Evolutionary conservation across 352 stramenopile genomes (phyloP), one percentile per base, ranked within the genome.

Genomic region (Pythium dissotocum): DNA sequence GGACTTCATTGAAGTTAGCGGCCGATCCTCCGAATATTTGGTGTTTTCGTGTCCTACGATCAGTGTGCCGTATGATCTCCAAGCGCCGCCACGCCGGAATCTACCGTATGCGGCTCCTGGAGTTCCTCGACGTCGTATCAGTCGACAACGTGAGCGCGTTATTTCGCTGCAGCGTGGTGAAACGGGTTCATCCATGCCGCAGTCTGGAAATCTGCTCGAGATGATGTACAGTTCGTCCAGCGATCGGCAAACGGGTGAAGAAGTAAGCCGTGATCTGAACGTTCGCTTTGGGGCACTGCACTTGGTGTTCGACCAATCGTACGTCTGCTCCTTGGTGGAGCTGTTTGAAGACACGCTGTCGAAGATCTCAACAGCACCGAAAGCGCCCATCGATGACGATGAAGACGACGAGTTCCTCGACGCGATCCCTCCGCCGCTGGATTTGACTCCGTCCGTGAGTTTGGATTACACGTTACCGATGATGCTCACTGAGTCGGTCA

Each of bases 261-360:
- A 92, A 63, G 51, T 77, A 2, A 58, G 80, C 42, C 76, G 73
- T 18, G 77, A 94, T 24, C 28, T 94, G n/a, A 83, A 94, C 69
- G 61, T 94, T 35, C 78, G 82, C 46, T 71, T 94, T 54, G 88
- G 88, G 14, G 85, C 83, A 4, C 72, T 96, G 18, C 88, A 96
- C 54, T 70, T 96, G 21, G 84, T 91, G 48, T 93, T 95, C 67
- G 87, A 96, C 48, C 88, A 96, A 61, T 84, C 85, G 21, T 94
- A 94, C 44, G 73, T 95, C 8, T 90, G 83, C 53, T 92, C 85
- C 55, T 65, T 95, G 59, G 28, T 95, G 2, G 80, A 93, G 55
- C 42, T 95, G 8, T 81, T 93, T 58, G 83, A 92, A 68, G 77
- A 93, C 64, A 86, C 86, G 51, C 77, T 73, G 48, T 79, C 77